Conservation (phyloP, 2,329 filamentous ascomycete genomes). For the Fusarium sp. region DNA sequence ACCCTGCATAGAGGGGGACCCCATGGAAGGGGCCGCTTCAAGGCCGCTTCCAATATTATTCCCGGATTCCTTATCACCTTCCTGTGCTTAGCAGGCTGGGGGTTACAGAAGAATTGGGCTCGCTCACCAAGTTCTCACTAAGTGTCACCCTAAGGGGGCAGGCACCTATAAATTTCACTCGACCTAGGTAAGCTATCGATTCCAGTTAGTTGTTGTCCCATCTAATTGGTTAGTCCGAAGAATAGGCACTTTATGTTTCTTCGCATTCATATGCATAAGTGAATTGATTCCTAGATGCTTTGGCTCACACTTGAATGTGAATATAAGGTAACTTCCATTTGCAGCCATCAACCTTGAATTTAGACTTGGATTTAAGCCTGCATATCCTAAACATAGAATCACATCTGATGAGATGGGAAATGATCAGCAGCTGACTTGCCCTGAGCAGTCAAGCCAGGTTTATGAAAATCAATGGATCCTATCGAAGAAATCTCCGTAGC, state of each 20-base stretch:
- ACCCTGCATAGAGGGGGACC: constrained; percentile 6
- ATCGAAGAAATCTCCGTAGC: constrained; percentile 38
- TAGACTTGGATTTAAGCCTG: neutral
- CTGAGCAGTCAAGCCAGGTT: constrained; percentile 11
- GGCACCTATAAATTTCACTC: neutral
- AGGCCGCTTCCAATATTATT: constrained; percentile 36
- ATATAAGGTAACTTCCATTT: neutral
- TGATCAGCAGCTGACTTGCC: constrained; percentile 25
- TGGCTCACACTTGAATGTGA: neutral
- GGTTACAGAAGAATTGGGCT: too few relatives aligned
- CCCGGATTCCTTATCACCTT: constrained; percentile 23
- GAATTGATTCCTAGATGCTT: too few relatives aligned
- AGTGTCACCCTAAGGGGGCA: too few relatives aligned
- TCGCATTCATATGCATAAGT: neutral
- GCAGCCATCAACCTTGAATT: neutral
- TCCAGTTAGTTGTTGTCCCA: neutral
- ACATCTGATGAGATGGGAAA: neutral
- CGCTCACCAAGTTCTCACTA: too few relatives aligned
- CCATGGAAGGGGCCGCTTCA: constrained; percentile 23
- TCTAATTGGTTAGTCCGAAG: neutral
- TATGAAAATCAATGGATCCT: constrained; percentile 16
- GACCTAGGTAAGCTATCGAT: neutral
- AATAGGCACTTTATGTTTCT: neutral
- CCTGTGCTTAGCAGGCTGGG: neutral
- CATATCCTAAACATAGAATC: neutral